Evolutionary conservation across 1,139 yeast genomes (phyloP), one percentile per base, ranked within the genome.

Genomic region (Geotrichum klebahnii): DNA sequence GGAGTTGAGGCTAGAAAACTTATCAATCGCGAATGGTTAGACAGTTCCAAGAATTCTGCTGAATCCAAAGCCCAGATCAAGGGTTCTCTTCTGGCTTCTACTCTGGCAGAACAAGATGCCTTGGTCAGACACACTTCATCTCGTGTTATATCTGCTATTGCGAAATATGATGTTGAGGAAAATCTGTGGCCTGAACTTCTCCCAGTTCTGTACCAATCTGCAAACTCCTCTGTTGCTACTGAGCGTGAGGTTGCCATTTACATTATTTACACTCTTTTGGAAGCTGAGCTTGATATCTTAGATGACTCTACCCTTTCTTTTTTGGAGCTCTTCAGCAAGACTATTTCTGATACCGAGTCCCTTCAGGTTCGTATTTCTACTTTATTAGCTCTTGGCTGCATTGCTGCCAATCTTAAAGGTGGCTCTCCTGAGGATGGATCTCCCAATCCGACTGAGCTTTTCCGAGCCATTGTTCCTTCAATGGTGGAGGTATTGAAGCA

Each of bases 1-100:
- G 95, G 97, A 55, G 96, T 92, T 54, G 98, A 92, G 71, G 90
- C 90, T 39, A 81, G 96, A 71, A 92, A 94, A 69, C 78, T 85
- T 64, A 81, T 88, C 45, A 64, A 77, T 48, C 74, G 77, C 57
- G 81, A 81, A 64, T 92, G 98, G 98, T 79, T 74, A 35, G 59
- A 66, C 28, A 54, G 51, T 22, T 61, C 51, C 24, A 53, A 55
- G 20, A 53, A 57, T 32, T 53, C 55, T 60, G 78, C 69, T 23
- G 60, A 74, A 6, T 64, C 79, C 53, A 81, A 81, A 68, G 72
- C 76, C 41, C 74, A 75, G 52, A 82, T 92, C 65, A 82, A 86
- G 65, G 73, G 74, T 39, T 76, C 92, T 23, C 69, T 90, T 61
- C 76, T 92, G 61, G 76, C 78, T 57, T 77, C 81, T 57, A 81